A percentile compares a stretch with the other conserved stretches of the same genome.
These are phyloP conservation scores for Prunus fruticosa DNA, from an alignment of 306 rosid species.

Conservation along the genomic window DNA sequence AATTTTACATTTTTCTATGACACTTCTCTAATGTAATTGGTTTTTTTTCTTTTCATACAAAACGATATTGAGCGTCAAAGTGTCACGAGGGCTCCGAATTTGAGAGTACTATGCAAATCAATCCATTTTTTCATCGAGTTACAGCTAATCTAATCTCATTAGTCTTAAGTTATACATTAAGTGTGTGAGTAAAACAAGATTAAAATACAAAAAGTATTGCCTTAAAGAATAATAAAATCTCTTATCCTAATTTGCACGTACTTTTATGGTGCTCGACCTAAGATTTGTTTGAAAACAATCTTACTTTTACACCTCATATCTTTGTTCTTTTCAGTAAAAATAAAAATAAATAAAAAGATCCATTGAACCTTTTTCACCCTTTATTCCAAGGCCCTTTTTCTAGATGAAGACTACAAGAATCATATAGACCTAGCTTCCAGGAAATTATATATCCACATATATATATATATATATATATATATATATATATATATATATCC, in stretches of 20 bases:
- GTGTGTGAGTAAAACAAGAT: not conserved
- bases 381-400: constrained; percentile 17
- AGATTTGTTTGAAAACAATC: constrained; percentile 18
- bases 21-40: no score
- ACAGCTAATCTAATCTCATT: no score
- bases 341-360: not conserved
- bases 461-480: no score
- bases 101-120: accelerated
- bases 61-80: no score
- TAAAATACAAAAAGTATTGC: not conserved
- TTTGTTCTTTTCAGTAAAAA: not conserved
- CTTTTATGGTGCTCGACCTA: not conserved
- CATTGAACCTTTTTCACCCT: constrained; percentile 7
- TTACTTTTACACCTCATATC: constrained; percentile 27
- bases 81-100: accelerated
- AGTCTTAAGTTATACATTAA: not conserved
- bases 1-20: no score
- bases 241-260: not conserved
- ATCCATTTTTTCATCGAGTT: no score
- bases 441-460: not conserved
- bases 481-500: not conserved
- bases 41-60: no score
- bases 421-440: not conserved
- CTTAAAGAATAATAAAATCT: not conserved
- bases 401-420: constrained; percentile 7